Conservation (phyloP, 352 stramenopile genomes). For the Elongisporangium anandrum region DNA sequence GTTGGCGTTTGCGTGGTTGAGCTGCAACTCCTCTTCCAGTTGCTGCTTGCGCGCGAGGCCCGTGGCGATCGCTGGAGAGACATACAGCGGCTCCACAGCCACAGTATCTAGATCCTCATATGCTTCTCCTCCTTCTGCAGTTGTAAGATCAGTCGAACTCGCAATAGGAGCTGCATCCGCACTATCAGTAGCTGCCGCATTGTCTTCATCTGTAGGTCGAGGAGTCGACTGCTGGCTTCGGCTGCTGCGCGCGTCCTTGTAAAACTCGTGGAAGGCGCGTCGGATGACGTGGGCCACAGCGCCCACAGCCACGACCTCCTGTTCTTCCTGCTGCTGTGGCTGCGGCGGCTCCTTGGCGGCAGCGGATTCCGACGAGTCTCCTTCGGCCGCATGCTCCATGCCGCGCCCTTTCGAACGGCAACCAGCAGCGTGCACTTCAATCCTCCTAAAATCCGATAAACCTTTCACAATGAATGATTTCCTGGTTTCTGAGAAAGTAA, state of each 20-base stretch:
- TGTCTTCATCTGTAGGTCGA: neutral
- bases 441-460: neutral
- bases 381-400: conserved; percentile 10
- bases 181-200: neutral
- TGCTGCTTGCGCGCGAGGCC: conserved; percentile 28
- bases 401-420: conserved; percentile 3
- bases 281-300: conserved; percentile 69
- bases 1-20: conserved; percentile 25
- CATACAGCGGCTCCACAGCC: neutral
- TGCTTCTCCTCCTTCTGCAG: conserved; percentile 5
- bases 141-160: neutral
- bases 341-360: conserved; percentile 1
- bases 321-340: conserved; percentile 24
- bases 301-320: conserved; percentile 65
- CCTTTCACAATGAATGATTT: neutral
- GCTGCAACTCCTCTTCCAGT: conserved; percentile 22
- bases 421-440: neutral
- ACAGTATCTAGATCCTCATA: neutral
- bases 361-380: conserved; percentile 3
- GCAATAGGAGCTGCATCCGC: neutral
- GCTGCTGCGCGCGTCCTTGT: conserved; percentile 6
- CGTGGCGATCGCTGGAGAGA: neutral
- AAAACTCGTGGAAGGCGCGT: conserved; percentile 68
- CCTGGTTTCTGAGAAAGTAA: too few species aligned
- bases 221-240: neutral